Evolutionary conservation across 805 yeast species (phyloP).

Genomic region (Yamadazyma sp.): DNA sequence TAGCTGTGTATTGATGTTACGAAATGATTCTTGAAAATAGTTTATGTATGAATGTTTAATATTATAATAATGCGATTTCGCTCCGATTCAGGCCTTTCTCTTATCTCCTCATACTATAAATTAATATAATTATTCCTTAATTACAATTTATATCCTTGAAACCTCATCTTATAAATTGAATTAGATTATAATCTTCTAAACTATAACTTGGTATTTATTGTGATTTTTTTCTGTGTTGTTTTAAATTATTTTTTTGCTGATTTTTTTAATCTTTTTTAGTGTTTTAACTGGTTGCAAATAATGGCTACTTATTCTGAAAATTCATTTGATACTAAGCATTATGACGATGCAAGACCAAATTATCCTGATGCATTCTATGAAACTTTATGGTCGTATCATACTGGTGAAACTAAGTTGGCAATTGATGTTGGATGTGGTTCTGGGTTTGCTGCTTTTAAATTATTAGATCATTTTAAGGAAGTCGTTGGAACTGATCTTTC

Average conservation of each 20-base stretch:
- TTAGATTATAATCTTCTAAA: no score
- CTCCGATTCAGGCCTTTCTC: conserved; percentile 5
- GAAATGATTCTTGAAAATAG: background rate
- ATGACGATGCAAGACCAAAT: conserved; percentile 38
- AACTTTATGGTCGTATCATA: conserved; percentile 17
- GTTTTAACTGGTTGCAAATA: no score
- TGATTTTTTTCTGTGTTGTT: background rate
- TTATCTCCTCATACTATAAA: no score
- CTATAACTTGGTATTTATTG: background rate
- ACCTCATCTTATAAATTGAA: no score
- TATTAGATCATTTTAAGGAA: conserved; percentile 27
- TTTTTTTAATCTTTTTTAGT: no score
- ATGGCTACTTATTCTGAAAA: conserved; percentile 35
- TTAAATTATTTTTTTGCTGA: no score
- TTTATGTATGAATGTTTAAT: background rate
- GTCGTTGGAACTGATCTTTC: conserved; percentile 51
- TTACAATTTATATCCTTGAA: background rate
- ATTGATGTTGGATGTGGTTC: conserved; percentile 52
- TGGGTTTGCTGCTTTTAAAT: conserved; percentile 41
- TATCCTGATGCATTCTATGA: conserved; percentile 37
- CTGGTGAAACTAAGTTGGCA: conserved; percentile 17
- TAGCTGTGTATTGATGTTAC: background rate
- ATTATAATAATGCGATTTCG: background rate
- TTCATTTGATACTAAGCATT: conserved; percentile 29
- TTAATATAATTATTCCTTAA: no score